Evolutionary conservation across 192 early-diverging fungal genomes (phyloP), one percentile per base, ranked within the genome.

Genomic region (Umbelopsis sp.): DNA sequence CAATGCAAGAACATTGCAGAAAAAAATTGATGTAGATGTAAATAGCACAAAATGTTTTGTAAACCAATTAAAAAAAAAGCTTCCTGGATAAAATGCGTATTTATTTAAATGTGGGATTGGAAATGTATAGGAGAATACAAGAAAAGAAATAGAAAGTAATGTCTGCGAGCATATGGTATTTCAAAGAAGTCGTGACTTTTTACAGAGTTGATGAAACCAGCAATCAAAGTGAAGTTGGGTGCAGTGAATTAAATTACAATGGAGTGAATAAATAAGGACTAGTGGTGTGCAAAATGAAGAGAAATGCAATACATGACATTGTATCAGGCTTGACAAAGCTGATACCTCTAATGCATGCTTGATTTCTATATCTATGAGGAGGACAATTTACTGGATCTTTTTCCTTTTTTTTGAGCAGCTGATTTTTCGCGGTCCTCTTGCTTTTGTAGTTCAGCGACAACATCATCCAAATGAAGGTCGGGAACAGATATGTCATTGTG

Each of bases 401-500:
- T 33, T 11, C 27, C 15, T 61, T 61, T 61, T 35, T 12, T 25
- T 35, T 61, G 55, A 7, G 25, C 2, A 35, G 55, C 55, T 37
- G 55, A 61, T 35, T 61, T 61, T 33, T 61, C 55, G 25, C 20
- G 15, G 12, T 61, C 55, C 30, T 61, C 55, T 8, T 61, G 55
- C 16, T 61, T 61, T 35, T 61, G 55, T 37, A 61, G 16, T 35
- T 61, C 55, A 30, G 55, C 55, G 6, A 61, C 55, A 16, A 61
- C 55, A 3, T 61, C 55, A 30, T 61, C 55, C 4, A 61, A 25
- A 35, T 61, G 55, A 2, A 61, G 25, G 10, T 61, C 55, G 13
- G 55, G 55, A 13, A 61, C 33, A 61, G 55, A 61, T 61, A 51
- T 30, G 20, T 55, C 50, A 16, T 21, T 45, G 23, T 71, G 51